Evolutionary conservation across 257 asterid species (phyloP), one percentile per base, ranked within the genome.

Genomic region (Penstemon eatonii): DNA sequence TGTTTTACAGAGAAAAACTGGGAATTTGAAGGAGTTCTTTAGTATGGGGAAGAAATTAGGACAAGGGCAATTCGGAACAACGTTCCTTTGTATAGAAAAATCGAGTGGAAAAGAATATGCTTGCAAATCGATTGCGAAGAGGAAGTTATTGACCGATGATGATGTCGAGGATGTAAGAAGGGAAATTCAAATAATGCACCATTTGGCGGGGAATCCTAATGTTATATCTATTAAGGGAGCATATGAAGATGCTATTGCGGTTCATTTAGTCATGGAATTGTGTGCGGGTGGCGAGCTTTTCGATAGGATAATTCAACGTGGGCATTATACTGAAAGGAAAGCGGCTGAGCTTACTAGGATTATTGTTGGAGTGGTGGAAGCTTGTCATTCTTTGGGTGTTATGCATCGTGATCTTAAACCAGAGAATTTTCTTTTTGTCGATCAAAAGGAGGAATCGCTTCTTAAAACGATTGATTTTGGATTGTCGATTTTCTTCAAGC

Each of bases 361-460:
- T 8, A 92, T 92, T 8, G 94, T 92, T 73, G 98, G 98, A 33
- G 98, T 92, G 67, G 92, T 92, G 58, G 98, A 92, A 81, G 84
- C 98, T 73, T 92, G 98, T 66, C 98, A 92, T 81, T 92, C 98
- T 3, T 76, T 92, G 76, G 85, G 98, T 25, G 98, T 92, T 54
- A 92, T 92, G 98, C 98, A 92, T 80, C 94, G 98, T n/a, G 98
- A 92, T 49, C 90, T 92, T 69, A 92, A 92, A 82, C 98, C 98
- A 0, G 98, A 92, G 84, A 92, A 92, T 83, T 92, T 92, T 75
- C 96, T 89, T 58, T 85, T 92, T 57, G 88, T 89, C 39, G 86
- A 89, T 78, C 84, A 89, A 67, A 83, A 85, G 83, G 98, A 92
- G 79, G 98, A 92, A 25, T 89, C 98, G 0, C 89, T 89, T 75